Evolutionary conservation across 345 rosid genomes (phyloP).

Genomic region (Turnera subulata): DNA sequence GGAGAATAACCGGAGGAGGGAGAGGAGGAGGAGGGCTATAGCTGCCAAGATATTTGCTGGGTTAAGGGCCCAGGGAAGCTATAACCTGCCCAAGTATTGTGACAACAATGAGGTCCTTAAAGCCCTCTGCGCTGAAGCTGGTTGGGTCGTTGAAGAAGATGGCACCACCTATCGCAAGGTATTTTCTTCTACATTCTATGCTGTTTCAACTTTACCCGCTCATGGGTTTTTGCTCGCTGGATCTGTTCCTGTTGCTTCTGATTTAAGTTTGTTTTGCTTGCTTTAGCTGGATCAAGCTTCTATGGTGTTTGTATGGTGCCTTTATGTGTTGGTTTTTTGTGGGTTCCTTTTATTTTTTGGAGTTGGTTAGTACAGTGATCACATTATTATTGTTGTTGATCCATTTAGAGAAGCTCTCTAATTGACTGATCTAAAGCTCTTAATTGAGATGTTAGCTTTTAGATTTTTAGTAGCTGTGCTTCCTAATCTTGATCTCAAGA

Average conservation of each 20-base stretch:
- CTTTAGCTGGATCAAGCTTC: slow-evolving; percentile 9
- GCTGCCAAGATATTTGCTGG: slow-evolving; percentile 90
- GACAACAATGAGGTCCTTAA: slow-evolving; percentile 91
- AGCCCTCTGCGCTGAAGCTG: slow-evolving; percentile 88
- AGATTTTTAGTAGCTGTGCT: too few relatives aligned
- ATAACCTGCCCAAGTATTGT: slow-evolving; percentile 85
- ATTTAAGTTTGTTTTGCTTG: not conserved
- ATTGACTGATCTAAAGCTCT: too few relatives aligned
- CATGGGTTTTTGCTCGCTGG: not conserved
- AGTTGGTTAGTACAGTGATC: too few relatives aligned
- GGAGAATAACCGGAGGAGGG: slow-evolving; percentile 93
- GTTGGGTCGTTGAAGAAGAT: slow-evolving; percentile 96
- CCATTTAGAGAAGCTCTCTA: too few relatives aligned
- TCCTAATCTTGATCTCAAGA: not conserved
- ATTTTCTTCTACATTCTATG: not conserved
- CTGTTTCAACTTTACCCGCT: too few relatives aligned
- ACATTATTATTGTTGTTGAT: too few relatives aligned
- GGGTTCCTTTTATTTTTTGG: too few relatives aligned
- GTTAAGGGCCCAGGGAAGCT: slow-evolving; percentile 82
- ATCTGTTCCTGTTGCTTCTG: slow-evolving; percentile 13
- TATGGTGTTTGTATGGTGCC: not conserved
- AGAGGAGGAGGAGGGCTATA: slow-evolving; percentile 81
- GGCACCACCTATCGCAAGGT: slow-evolving; percentile 98
- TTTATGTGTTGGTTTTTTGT: not conserved
- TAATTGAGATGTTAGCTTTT: not conserved